phyloP scores from a whole-genome alignment of 1,284 basidiomycete genomes.

The Malassezia dermatis region DNA sequence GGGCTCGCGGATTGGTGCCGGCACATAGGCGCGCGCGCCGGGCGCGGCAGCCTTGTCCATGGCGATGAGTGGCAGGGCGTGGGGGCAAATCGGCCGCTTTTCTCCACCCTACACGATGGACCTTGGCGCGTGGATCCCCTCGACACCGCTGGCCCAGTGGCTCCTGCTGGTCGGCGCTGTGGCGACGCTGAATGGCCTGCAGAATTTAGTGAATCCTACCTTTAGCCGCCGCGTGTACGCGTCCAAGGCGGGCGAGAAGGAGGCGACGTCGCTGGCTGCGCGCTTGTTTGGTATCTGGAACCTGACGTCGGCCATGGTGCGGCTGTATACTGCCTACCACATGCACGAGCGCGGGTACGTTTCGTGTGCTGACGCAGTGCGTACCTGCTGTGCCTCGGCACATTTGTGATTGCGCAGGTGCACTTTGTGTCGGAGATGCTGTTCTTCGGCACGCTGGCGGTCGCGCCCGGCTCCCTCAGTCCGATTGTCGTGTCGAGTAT shows the following conservation, averaged over 20 bases:
- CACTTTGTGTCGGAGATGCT: constrained; percentile 80
- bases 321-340: constrained; percentile 39
- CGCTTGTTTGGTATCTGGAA: constrained; percentile 45
- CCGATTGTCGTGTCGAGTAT: constrained; percentile 79
- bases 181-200: constrained; percentile 34
- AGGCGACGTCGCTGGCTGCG: constrained; percentile 36
- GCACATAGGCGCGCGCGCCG: neutral
- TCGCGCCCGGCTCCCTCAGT: constrained; percentile 58
- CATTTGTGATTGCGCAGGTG: constrained; percentile 76
- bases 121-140: constrained; percentile 14
- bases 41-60: neutral
- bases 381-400: constrained; percentile 76
- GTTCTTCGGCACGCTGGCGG: constrained; percentile 66
- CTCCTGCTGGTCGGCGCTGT: constrained; percentile 30
- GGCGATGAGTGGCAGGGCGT: neutral
- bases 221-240: constrained; percentile 39
- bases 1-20: constrained; percentile 5
- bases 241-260: constrained; percentile 21
- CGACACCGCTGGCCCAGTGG: constrained; percentile 36
- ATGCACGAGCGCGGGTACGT: constrained; percentile 33
- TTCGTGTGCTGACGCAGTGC: constrained; percentile 17
- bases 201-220: constrained; percentile 29
- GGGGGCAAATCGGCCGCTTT: constrained; percentile 1
- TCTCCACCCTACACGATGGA: neutral
- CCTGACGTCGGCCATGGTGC: constrained; percentile 37